These are phyloP conservation scores for Agaricus subrufescens DNA, from an alignment of 768 basidiomycete genomes.

Conservation along the genomic window DNA sequence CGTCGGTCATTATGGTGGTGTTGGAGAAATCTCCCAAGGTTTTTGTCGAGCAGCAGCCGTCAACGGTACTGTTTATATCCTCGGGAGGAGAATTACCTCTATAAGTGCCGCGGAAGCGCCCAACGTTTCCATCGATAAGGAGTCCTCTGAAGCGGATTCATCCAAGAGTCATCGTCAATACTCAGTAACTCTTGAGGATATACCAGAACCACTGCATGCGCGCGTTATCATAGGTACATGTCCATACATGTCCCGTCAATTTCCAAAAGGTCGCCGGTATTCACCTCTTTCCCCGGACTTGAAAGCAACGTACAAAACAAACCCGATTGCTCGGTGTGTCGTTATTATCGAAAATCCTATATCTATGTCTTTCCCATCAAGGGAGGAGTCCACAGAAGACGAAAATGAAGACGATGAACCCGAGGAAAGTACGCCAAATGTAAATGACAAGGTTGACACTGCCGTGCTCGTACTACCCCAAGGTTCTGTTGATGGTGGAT, in stretches of 20 bases:
- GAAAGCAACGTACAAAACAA: conserved; percentile 5
- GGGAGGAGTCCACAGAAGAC: background rate
- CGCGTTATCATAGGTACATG: conserved; percentile 44
- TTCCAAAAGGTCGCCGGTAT: conserved; percentile 17
- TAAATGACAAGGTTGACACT: conserved; percentile 45
- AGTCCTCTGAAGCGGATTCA: background rate
- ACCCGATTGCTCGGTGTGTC: conserved; percentile 27
- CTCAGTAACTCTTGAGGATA: conserved; percentile 48
- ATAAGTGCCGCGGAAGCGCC: conserved; percentile 14
- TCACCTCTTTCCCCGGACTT: conserved; percentile 10
- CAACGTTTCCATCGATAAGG: background rate
- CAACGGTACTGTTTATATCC: conserved; percentile 65
- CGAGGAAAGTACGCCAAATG: conserved; percentile 19
- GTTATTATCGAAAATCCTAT: conserved; percentile 34
- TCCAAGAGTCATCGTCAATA: conserved; percentile 24
- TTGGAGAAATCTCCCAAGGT: conserved; percentile 90
- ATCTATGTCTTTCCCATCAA: conserved; percentile 16
- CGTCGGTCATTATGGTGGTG: conserved; percentile 91
- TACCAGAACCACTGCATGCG: conserved; percentile 55
- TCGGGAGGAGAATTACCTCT: conserved; percentile 45
- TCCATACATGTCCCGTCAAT: conserved; percentile 24
- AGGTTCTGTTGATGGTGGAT: conserved; percentile 45
- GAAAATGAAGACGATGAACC: conserved; percentile 1
- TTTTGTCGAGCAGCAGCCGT: conserved; percentile 89
- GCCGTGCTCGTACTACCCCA: conserved; percentile 76